phyloP scores from a whole-genome alignment of 345 rosid species.

The Gossypium longicalyx region DNA sequence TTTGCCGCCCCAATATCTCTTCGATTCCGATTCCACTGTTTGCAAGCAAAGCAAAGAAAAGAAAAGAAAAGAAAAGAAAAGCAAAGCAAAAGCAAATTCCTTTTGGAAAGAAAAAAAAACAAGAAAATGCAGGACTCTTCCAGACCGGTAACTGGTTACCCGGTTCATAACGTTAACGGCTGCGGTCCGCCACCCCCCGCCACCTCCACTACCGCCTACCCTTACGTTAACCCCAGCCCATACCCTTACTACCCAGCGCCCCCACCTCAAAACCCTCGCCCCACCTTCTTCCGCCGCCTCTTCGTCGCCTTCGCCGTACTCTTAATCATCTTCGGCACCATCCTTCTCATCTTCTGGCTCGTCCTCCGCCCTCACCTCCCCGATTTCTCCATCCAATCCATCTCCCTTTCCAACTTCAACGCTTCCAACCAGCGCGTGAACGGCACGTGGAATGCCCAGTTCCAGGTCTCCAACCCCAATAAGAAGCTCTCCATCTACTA shows the following conservation, averaged over 20 bases:
- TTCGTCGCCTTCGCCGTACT: conserved; percentile 22
- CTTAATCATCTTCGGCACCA: conserved; percentile 37
- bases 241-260: conserved; percentile 32
- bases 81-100: neutral
- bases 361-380: conserved; percentile 71
- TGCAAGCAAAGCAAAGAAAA: neutral
- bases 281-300: conserved; percentile 46
- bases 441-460: conserved; percentile 52
- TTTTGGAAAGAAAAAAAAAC: neutral
- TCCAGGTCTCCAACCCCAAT: conserved; percentile 62
- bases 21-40: neutral
- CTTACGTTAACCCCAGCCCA: conserved; percentile 38
- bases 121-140: conserved; percentile 36
- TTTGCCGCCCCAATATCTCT: neutral
- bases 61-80: no score
- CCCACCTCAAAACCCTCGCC: conserved; percentile 34
- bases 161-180: conserved; percentile 46
- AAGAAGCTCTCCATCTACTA: conserved; percentile 57
- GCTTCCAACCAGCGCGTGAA: conserved; percentile 33
- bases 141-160: conserved; percentile 53
- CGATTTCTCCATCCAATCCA: conserved; percentile 38
- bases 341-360: conserved; percentile 58
- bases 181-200: conserved; percentile 26
- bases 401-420: conserved; percentile 53
- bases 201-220: conserved; percentile 32